Percentiles rank a stretch among this genome's conserved stretches.
Conservation (phyloP, 306 rosid genomes). For the Ormosia emarginata region DNA sequence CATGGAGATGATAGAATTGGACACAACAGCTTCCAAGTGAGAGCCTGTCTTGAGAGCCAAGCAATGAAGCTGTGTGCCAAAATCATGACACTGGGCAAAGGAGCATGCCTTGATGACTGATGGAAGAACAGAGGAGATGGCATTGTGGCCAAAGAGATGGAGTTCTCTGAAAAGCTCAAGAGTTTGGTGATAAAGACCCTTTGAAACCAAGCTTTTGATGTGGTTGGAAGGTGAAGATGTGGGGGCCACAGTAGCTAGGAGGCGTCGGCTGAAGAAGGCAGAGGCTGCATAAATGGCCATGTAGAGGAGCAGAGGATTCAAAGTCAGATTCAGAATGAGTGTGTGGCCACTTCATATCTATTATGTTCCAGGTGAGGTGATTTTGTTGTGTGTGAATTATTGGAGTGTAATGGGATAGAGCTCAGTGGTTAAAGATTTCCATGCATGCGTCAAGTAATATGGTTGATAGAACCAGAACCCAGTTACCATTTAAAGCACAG, state of each 20-base stretch:
- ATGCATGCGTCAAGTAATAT: too few relatives aligned
- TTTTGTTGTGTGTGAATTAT: not conserved
- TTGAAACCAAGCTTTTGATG: constrained; percentile 44
- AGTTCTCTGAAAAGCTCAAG: constrained; percentile 44
- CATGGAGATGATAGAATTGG: constrained; percentile 64
- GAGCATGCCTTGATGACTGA: constrained; percentile 65
- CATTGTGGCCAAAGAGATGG: constrained; percentile 26
- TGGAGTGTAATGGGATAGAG: too few relatives aligned
- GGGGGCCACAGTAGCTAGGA: constrained; percentile 3
- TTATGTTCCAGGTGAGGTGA: too few relatives aligned
- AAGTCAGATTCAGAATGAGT: not conserved
- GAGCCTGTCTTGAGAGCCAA: constrained; percentile 41
- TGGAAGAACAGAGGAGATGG: constrained; percentile 43
- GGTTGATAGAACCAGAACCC: too few relatives aligned
- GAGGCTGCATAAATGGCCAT: constrained; percentile 1
- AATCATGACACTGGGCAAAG: constrained; percentile 21
- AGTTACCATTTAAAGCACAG: too few relatives aligned
- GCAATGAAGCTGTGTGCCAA: constrained; percentile 58
- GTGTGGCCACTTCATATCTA: not conserved
- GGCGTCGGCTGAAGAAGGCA: constrained; percentile 3
- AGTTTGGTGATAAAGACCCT: constrained; percentile 38
- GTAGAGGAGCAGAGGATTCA: not conserved
- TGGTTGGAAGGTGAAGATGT: constrained; percentile 20
- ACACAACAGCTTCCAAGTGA: constrained; percentile 33
- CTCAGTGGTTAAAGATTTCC: too few relatives aligned